Conservation (phyloP, 2,329 filamentous ascomycete genomes). For the Aspergillus intermedius region DNA sequence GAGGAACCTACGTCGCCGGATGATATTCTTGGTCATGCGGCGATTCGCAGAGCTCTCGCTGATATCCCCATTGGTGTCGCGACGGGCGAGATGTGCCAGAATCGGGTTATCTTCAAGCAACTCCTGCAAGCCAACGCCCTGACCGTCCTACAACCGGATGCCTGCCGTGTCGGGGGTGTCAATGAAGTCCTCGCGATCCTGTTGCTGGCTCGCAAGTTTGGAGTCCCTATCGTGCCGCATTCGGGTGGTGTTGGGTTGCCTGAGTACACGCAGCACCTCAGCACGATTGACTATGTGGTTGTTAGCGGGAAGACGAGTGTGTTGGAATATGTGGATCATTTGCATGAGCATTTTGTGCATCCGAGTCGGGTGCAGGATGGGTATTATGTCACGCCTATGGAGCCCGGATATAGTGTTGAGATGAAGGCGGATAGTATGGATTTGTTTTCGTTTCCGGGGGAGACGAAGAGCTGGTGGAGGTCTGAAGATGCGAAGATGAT, state of each 20-base stretch:
- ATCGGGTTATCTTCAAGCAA: constrained; percentile 91
- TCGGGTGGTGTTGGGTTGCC: constrained; percentile 83
- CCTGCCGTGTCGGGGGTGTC: constrained; percentile 80
- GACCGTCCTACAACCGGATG: constrained; percentile 84
- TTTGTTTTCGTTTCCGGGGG: constrained; percentile 66
- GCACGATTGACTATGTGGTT: constrained; percentile 86
- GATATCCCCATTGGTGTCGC: constrained; percentile 65
- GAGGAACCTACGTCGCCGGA: constrained; percentile 89
- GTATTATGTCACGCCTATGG: constrained; percentile 77
- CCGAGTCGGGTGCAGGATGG: constrained; percentile 74
- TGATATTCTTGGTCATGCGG: constrained; percentile 81
- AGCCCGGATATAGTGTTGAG: constrained; percentile 85
- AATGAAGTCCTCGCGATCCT: constrained; percentile 90
- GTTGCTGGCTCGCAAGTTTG: constrained; percentile 64
- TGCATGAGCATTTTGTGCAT: constrained; percentile 88
- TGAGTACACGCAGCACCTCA: constrained; percentile 89
- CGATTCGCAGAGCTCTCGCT: constrained; percentile 70
- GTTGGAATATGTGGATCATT: constrained; percentile 84
- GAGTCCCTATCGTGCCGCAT: constrained; percentile 79
- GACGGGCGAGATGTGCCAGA: constrained; percentile 93
- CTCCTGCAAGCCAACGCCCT: constrained; percentile 72
- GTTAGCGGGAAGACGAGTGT: constrained; percentile 75
- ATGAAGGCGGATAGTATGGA: constrained; percentile 90
- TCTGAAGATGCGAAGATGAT: constrained; percentile 71
- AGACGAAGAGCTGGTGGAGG: constrained; percentile 79